Conservation (phyloP, 306 rosid genomes). For the Carpinus viminea region DNA sequence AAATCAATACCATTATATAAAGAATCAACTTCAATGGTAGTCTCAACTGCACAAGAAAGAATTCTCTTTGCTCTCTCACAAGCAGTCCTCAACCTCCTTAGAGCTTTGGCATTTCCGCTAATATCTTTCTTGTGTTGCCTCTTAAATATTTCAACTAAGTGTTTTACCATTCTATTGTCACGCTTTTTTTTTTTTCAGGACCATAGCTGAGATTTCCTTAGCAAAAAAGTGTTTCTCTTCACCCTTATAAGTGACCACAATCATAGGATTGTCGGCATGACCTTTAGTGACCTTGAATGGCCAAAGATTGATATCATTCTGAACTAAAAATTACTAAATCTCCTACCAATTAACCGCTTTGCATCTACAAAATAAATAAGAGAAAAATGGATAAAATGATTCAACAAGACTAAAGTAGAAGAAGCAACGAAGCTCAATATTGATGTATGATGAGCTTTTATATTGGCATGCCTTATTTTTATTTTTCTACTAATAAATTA, state of each 20-base stretch:
- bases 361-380: not conserved
- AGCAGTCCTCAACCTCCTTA: not conserved
- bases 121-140: constrained; percentile 26
- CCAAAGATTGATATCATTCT: not conserved
- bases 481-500: too few relatives aligned
- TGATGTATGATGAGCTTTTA: not conserved
- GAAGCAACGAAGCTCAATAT: not conserved
- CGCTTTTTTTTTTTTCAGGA: not conserved
- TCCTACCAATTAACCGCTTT: constrained; percentile 12
- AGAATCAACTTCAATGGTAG: not conserved
- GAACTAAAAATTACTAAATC: not conserved
- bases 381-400: not conserved
- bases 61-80: constrained; percentile 24
- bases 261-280: not conserved
- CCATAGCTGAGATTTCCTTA: constrained; percentile 10
- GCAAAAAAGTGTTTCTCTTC: constrained; percentile 8
- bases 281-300: constrained; percentile 7
- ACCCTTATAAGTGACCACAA: not conserved
- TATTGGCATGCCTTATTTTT: too few relatives aligned
- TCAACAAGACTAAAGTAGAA: not conserved
- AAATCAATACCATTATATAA: constrained; percentile 20
- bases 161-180: constrained; percentile 25
- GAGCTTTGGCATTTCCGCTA: constrained; percentile 1
- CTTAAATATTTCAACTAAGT: constrained; percentile 22
- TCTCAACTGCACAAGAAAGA: not conserved